A percentile compares a stretch with the other conserved stretches of the same genome.
Conservation (phyloP, 345 rosid genomes). For the Cardamine occulta region DNA sequence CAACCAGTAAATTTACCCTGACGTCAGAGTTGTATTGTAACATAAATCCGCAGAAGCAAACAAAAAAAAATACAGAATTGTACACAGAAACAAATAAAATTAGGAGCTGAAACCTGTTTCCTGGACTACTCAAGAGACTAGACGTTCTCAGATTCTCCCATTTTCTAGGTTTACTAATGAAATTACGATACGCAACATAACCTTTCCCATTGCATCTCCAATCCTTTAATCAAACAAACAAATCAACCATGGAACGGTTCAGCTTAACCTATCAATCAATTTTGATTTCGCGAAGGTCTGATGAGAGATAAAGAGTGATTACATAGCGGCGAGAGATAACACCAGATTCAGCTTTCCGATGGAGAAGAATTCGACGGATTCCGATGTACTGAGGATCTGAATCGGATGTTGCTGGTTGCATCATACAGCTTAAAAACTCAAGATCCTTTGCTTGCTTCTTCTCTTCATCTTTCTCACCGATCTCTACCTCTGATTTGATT, state of each 20-base stretch:
- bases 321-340: constrained; percentile 63
- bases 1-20: constrained; percentile 84
- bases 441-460: constrained; percentile 54
- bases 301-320: constrained; percentile 28
- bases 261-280: background rate
- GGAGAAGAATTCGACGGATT: constrained; percentile 85
- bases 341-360: constrained; percentile 73
- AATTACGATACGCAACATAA: constrained; percentile 81
- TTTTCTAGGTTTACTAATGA: constrained; percentile 81
- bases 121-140: constrained; percentile 80
- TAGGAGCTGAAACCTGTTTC: constrained; percentile 57
- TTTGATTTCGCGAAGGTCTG: background rate
- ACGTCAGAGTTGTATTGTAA: constrained; percentile 71
- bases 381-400: constrained; percentile 74
- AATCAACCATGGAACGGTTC: background rate
- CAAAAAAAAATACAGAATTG: constrained; percentile 1
- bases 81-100: background rate
- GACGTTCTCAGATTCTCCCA: constrained; percentile 67
- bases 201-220: constrained; percentile 97
- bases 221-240: constrained; percentile 54
- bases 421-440: constrained; percentile 74
- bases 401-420: constrained; percentile 67
- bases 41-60: constrained; percentile 48
- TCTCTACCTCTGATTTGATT: constrained; percentile 39
- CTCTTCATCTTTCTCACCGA: constrained; percentile 35